Evolutionary conservation across 352 stramenopile genomes (phyloP), one percentile per base, ranked within the genome.

Genomic region (Phytopythium vexans): DNA sequence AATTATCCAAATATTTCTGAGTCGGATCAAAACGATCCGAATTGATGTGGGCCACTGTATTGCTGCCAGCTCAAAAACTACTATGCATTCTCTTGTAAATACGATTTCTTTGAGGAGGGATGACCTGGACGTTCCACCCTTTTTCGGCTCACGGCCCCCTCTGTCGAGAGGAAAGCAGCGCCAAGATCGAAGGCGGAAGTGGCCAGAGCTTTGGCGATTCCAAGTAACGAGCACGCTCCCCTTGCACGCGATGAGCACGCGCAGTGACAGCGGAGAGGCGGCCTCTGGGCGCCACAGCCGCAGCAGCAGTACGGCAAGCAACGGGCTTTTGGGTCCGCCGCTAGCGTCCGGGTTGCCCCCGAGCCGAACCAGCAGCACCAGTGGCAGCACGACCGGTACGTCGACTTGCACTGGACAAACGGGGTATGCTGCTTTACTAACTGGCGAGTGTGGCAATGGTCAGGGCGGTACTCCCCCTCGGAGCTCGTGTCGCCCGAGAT

Each of bases 401-500:
- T 15, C 46, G 27, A 40, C n/a, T 52, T 51, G 8, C n/a, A 34
- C 50, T 36, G 14, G 35, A 37, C 52, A 21, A 53, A 38, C 16
- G 50, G 33, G 42, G 15, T 15, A 36, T 40, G 49, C 21, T 27
- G 21, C 21, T 27, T 7, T 46, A 52, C 47, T 62, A 58, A 62
- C 37, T 2, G 27, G 36, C 41, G 39, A 44, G 10, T 68, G 21
- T 60, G 40, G 58, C 41, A 16, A 49, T 8, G 31, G 1, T 11
- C 45, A 77, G 71, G 48, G 6, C 79, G 79, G 41, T 89, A 75
- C 41, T 72, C 74, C 41, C 65, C 75, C 49, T 63, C 72, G 0
- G 77, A 86, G 48, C 67, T 83, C 52, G 60, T 77, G 10, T 82
- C 74, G 36, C 80, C 77, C 2, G 77, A 90, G 52, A 68, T 88